Base-by-base conservation (phyloP, 169 alveolate species). In the Plasmodium adleri region DNA sequence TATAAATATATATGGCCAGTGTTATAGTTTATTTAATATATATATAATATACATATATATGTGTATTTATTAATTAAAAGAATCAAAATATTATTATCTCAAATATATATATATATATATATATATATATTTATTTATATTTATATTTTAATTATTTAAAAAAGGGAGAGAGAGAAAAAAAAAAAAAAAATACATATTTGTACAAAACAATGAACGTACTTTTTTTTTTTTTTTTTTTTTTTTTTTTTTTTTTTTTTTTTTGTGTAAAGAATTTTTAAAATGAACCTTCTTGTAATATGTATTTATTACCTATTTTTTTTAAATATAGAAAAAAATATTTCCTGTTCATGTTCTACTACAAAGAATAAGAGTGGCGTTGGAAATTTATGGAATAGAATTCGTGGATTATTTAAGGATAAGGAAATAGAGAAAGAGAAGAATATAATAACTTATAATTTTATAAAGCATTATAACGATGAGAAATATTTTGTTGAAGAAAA, bases 211-310 rank as follows among this genome's bases (percentile, higher is more conserved):
- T 74, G 88, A 43, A 58, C 50, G 58, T 17, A 67, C 1, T n/a
- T 22, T 4, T 20, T 52, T 52, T 15, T 52, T 15, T 8, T 12
- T 12, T 56, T 13, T 22, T 56, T 56, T 3, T n/a, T 22, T 4
- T 20, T 52, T 52, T 15, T 52, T 15, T 8, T 12, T 12, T 56
- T 13, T 22, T 56, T 56, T 6, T 12, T 17, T 56, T 56, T 56
- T 13, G 9, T 56, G 17, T 12, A 13, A 56, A 56, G 10, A 26
- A n/a, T 13, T 67, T 1, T 26, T 80, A 80, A 80, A 80, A 80
- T 80, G 91, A 83, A 83, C 85, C 63, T 72, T 45, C 43, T 67
- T 60, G 22, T 83, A 83, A 50, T 39, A 83, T 83, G 91, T 43
- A 54, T 26, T 72, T 83, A 20, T 22, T 83, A 47, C 91, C 91